Evolutionary conservation across 495 filamentous ascomycete genomes (phyloP).

Genomic region (Gamarada debralockiae): DNA sequence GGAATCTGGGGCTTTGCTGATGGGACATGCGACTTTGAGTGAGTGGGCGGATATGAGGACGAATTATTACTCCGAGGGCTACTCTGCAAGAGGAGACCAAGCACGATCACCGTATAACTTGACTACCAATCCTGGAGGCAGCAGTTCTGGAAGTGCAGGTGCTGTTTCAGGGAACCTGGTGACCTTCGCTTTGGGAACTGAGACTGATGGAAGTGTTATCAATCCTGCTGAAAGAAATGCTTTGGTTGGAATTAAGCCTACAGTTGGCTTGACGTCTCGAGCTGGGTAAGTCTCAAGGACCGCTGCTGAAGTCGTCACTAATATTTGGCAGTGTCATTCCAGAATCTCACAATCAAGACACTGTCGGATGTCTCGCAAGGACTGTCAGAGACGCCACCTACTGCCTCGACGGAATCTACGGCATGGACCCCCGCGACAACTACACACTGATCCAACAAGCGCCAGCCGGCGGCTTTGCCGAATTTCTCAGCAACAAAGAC

Average conservation of each 20-base stretch:
- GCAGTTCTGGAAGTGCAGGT: conserved; percentile 53
- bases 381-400: conserved; percentile 37
- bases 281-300: background rate
- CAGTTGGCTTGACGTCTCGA: conserved; percentile 33
- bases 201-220: conserved; percentile 43
- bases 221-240: conserved; percentile 38
- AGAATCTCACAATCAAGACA: conserved; percentile 32
- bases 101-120: conserved; percentile 59
- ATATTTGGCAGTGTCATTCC: conserved; percentile 32
- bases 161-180: conserved; percentile 40
- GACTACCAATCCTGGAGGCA: conserved; percentile 57
- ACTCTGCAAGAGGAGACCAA: conserved; percentile 58
- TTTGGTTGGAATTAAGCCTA: conserved; percentile 38
- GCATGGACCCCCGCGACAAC: conserved; percentile 52
- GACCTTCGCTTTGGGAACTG: conserved; percentile 61
- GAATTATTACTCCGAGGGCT: conserved; percentile 21
- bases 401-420: conserved; percentile 45
- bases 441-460: conserved; percentile 47
- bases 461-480: conserved; percentile 49
- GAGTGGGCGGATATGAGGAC: conserved; percentile 65
- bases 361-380: conserved; percentile 33
- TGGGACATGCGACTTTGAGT: conserved; percentile 66
- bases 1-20: conserved; percentile 59
- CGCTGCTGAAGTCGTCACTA: too few relatives aligned
- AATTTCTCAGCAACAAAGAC: conserved; percentile 47